Base-by-base conservation (phyloP, 371 early-diverging fungal species). In the Saksenaea vasiformis region DNA sequence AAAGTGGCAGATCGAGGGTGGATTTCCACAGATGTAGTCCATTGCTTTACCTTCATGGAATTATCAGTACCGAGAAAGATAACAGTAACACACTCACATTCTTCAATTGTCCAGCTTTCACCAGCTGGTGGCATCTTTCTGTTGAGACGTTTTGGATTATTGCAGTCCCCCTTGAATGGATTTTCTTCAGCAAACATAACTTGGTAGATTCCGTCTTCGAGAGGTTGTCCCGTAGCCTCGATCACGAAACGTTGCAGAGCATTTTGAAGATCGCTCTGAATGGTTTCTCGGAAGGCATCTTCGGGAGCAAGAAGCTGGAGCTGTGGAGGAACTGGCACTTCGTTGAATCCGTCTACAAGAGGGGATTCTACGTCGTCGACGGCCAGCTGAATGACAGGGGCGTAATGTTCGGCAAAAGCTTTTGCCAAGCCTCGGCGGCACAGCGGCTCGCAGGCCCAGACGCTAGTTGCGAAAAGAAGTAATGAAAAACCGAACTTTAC, bases 21-120 rank as follows among this genome's bases (percentile, higher is more conserved):
- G 88, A 66, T 88, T 88, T 17, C 88, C 88, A 66, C 88, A 88
- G 62, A 86, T 83, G 54, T 86, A 86, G 58, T 88, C 82, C 85
- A 83, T 83, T 39, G 78, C 79, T 43, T 69, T 66, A 63, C 79
- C 79, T 79, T 58, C 3, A 37, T 34, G 53, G 39, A 58, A 4
- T 38, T 15, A 56, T 34, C n/a, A 10, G 37, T 34, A 15, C 31
- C 8, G 13, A 38, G 43, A 1, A 17, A 31, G 13, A 9, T 10
- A 28, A 14, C 15, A n/a, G 15, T 8, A 24, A 43, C 27, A 1
- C 38, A 64, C 76, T 74, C 71, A 72, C 88, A 88, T 70, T 88
- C 87, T 11, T 79, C 78, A 65, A 80, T 59, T 13, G 75, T 78
- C 88, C 88, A 88, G 37, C 72, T 72, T 55, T 80, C 82, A 14